Evolutionary conservation across 108 stramenopile genomes (phyloP), one percentile per base, ranked within the genome.

Genomic region (Cyclotella cryptica): DNA sequence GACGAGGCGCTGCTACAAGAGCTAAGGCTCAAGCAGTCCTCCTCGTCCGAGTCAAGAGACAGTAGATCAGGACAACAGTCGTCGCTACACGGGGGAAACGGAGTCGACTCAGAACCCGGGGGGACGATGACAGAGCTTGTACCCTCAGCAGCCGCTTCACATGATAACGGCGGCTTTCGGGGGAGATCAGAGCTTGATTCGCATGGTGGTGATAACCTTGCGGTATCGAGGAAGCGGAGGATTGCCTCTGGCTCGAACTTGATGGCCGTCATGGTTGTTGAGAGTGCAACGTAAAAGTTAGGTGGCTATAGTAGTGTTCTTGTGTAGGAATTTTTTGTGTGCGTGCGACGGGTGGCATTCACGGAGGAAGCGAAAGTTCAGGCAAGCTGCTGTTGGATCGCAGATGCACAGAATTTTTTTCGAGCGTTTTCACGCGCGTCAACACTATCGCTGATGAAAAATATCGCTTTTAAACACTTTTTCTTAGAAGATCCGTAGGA

Each of bases 181-280:
- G 18, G 49, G 11, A 12, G 10, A 27, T 26, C 51, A 1, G 42
- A 52, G 8, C 51, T 68, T 68, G 40, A 15, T 53, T 30, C 49
- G 35, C 49, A 51, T 68, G 83, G 59, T 66, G 73, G 74, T 22
- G 64, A 52, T 54, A 47, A 51, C 46, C 66, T 72, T 52, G 72
- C 27, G 60, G 75, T 67, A 57, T 64, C 82, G 18, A 88, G 47
- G 24, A 89, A 78, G 29, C 72, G 66, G 29, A 86, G 71, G 42
- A 91, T 73, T 63, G 89, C 84, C 71, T 90, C 90, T 80, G 78
- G 86, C 79, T 93, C 89, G 64, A 93, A 79, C 80, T 86, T 84
- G 74, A 24, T 43, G 21, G 43, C 43, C 44, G 64, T 65, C 64
- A 65, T 65, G 64, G 64, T 65, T 65, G 64, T 65, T 65, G 3